Base-by-base conservation (phyloP, 129 eudicot species). In the Helichrysum umbraculigerum region DNA sequence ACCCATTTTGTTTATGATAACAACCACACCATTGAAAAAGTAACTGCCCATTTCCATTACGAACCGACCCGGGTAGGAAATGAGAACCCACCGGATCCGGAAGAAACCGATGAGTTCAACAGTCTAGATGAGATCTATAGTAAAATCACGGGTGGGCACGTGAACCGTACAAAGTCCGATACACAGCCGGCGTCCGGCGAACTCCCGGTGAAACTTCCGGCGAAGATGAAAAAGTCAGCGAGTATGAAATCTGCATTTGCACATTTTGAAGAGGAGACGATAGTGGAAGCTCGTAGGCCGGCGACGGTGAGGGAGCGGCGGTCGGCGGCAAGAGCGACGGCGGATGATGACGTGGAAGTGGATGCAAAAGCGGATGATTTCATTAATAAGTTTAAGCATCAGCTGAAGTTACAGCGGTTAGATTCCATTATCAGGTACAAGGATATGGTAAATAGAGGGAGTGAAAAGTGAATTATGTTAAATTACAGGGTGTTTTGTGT, bases 331-430 rank as follows among this genome's bases (percentile, higher is more conserved):
- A 79, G 15, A 37, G 21, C 86, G 4, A 81, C 83, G 42, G 86
- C n/a, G 6, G 96, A 79, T 7, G 81, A 19, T 6, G 98, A 87
- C 71, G 83, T 70, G 21, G 98, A 86, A 74, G 99, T 94, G 6
- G 99, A 94, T 69, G 91, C 93, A 0, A 89, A 74, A 42, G 99
- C 99, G 15, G 99, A 94, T 76, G 96, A 89, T 74, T 94, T 91
- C 73, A 94, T 94, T 50, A 87, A 86, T 88, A 87, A 61, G 77
- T 94, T 94, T 60, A 89, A 81, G 94, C 79, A 89, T 37, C 96
- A 94, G 85, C 61, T 94, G 78, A 89, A 91, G 90, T 71, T 94
- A 74, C 99, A 94, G 85, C 87, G 97, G 87, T 2, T 91, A 79
- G 96, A 91, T 20, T 91, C 97, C 5, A 89, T 94, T 59, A 47